These are phyloP conservation scores for Trichosporon asahii DNA, from an alignment of 1,284 basidiomycete genomes.

Conservation along the genomic window DNA sequence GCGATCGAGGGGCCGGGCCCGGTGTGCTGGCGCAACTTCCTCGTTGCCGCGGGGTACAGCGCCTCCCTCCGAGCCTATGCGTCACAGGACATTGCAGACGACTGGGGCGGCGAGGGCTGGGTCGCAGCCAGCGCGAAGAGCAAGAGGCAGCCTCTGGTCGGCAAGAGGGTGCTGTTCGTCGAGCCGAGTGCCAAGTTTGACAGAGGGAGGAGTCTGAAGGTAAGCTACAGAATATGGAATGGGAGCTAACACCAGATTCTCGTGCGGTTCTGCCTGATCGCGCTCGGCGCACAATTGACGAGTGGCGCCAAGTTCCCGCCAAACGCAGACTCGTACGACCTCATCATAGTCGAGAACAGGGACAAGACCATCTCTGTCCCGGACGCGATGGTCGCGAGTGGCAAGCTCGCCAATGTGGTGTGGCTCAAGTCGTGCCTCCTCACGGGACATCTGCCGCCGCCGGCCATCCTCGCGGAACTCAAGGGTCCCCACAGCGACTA, in stretches of 20 bases:
- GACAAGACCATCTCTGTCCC: slow-evolving; percentile 38
- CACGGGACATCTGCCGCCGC: not conserved
- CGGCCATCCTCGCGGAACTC: not conserved
- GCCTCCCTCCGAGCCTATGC: slow-evolving; percentile 57
- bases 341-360: slow-evolving; percentile 63
- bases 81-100: slow-evolving; percentile 67
- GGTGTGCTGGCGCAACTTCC: slow-evolving; percentile 62
- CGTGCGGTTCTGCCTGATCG: slow-evolving; percentile 71
- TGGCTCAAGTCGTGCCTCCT: slow-evolving; percentile 78
- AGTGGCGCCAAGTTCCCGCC: slow-evolving; percentile 43
- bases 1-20: slow-evolving; percentile 41
- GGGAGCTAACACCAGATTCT: slow-evolving; percentile 39
- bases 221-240: slow-evolving; percentile 21
- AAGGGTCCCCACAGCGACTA: no score
- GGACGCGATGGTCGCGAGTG: slow-evolving; percentile 44
- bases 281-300: slow-evolving; percentile 62
- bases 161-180: slow-evolving; percentile 36
- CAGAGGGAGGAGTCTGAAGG: slow-evolving; percentile 26
- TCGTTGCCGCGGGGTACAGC: slow-evolving; percentile 67
- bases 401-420: slow-evolving; percentile 44
- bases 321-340: slow-evolving; percentile 55
- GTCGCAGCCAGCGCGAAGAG: slow-evolving; percentile 54
- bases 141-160: slow-evolving; percentile 44
- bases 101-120: slow-evolving; percentile 61
- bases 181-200: slow-evolving; percentile 23